Conservation (phyloP, 495 filamentous ascomycete genomes). For the Beverwykella pulmonaria region DNA sequence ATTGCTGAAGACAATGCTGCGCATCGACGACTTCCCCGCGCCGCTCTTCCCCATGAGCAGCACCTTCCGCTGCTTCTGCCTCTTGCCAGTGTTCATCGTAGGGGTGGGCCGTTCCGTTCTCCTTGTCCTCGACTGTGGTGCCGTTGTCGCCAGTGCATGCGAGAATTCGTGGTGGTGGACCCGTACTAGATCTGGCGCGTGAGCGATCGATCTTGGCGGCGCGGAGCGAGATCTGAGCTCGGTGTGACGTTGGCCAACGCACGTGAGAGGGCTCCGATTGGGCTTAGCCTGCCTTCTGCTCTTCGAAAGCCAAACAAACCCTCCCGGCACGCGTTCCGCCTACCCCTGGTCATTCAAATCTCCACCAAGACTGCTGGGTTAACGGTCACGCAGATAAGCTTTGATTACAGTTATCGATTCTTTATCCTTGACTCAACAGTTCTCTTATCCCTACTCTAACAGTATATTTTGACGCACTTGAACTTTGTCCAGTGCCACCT, state of each 20-base stretch:
- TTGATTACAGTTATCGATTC: background rate
- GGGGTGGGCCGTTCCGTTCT: too few species aligned
- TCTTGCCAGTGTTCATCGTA: conserved; percentile 45
- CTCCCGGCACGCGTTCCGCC: too few species aligned
- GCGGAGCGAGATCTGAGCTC: background rate
- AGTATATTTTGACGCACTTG: too few species aligned
- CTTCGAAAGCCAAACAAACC: too few species aligned
- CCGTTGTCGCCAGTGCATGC: too few species aligned
- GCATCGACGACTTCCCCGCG: conserved; percentile 99
- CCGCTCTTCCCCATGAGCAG: conserved; percentile 81
- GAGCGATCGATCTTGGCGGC: background rate
- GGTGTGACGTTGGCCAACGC: conserved; percentile 1
- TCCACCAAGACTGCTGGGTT: too few species aligned
- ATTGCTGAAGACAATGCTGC: conserved; percentile 97
- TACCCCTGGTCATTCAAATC: too few species aligned
- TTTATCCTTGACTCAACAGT: background rate
- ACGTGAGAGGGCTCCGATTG: background rate
- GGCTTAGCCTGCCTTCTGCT: too few species aligned
- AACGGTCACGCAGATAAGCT: conserved; percentile 1
- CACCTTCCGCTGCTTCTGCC: conserved; percentile 52
- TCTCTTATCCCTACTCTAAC: too few species aligned
- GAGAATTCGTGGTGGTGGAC: background rate
- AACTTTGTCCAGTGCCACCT: background rate
- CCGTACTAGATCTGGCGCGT: background rate
- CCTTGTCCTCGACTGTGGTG: too few species aligned